These are phyloP conservation scores for Trichoderma sp. DNA, from an alignment of 2,329 filamentous ascomycete genomes.

Conservation along the genomic window DNA sequence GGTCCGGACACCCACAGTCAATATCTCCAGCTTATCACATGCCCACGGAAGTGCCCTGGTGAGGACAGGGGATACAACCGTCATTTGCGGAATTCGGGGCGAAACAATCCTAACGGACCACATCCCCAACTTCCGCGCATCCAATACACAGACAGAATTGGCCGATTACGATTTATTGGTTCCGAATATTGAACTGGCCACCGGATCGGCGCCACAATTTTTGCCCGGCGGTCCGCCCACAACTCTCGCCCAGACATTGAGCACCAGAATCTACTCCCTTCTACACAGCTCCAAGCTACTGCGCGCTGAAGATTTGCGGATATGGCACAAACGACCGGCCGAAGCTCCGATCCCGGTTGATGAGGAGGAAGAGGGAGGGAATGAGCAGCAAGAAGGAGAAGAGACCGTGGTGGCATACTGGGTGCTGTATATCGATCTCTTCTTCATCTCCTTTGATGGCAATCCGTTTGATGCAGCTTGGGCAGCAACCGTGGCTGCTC, in stretches of 20 bases:
- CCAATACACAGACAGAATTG: constrained; percentile 46
- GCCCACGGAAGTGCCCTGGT: constrained; percentile 88
- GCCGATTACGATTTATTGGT: constrained; percentile 73
- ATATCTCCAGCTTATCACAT: constrained; percentile 81
- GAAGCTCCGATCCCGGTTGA: constrained; percentile 49
- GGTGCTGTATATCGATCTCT: constrained; percentile 92
- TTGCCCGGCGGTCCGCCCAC: constrained; percentile 80
- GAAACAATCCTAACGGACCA: constrained; percentile 76
- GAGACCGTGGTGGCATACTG: constrained; percentile 77
- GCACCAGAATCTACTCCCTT: constrained; percentile 73
- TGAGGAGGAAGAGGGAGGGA: constrained; percentile 37
- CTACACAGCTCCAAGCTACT: constrained; percentile 70
- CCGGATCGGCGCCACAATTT: constrained; percentile 82
- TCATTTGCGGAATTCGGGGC: constrained; percentile 88
- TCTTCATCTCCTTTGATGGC: constrained; percentile 89
- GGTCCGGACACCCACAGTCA: constrained; percentile 70
- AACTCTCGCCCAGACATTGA: constrained; percentile 77
- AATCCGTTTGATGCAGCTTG: constrained; percentile 91
- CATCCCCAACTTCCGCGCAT: constrained; percentile 63
- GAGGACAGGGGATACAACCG: constrained; percentile 82
- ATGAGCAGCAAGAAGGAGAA: constrained; percentile 31
- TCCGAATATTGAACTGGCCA: constrained; percentile 89
- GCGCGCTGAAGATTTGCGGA: constrained; percentile 64
- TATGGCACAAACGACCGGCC: constrained; percentile 60
- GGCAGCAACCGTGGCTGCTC: constrained; percentile 76